Percentiles rank a stretch among this genome's conserved stretches.
phyloP scores from a whole-genome alignment of 495 filamentous ascomycete species.

The Penicillium longicatenatum region DNA sequence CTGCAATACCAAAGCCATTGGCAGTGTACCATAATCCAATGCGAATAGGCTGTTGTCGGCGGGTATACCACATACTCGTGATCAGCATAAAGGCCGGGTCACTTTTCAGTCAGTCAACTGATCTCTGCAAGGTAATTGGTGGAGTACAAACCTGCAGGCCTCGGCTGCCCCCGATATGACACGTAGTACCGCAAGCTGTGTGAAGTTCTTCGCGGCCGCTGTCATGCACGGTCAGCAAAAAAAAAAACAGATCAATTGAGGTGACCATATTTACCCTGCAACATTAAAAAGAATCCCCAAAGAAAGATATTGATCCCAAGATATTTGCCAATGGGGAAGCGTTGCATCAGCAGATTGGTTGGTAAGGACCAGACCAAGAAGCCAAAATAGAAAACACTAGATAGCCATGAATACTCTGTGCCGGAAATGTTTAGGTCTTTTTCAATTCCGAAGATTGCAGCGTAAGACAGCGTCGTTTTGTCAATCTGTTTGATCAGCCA shows the following conservation, averaged over 20 bases:
- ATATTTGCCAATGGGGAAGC: conserved; percentile 54
- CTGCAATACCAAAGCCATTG: conserved; percentile 59
- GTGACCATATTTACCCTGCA: conserved; percentile 15
- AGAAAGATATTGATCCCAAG: conserved; percentile 59
- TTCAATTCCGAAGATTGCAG: conserved; percentile 57
- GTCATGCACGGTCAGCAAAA: conserved; percentile 30
- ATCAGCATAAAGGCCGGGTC: conserved; percentile 35
- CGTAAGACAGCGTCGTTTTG: conserved; percentile 56
- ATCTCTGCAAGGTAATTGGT: conserved; percentile 1
- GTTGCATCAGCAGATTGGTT: conserved; percentile 53
- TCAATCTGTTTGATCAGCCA: conserved; percentile 30
- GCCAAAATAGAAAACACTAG: conserved; percentile 58
- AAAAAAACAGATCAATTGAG: not conserved
- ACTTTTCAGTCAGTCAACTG: conserved; percentile 7
- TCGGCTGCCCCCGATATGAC: conserved; percentile 57
- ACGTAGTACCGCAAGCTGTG: conserved; percentile 47
- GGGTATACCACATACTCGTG: conserved; percentile 43
- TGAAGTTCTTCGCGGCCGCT: conserved; percentile 51
- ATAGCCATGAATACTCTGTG: conserved; percentile 54
- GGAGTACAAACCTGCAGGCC: conserved; percentile 34
- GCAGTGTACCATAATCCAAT: conserved; percentile 63
- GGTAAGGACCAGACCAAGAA: conserved; percentile 49
- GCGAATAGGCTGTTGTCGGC: conserved; percentile 57
- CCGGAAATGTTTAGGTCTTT: conserved; percentile 47
- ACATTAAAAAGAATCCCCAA: conserved; percentile 51